Conservation (phyloP, 208 protist species). For the Acanthamoeba triangularis region DNA sequence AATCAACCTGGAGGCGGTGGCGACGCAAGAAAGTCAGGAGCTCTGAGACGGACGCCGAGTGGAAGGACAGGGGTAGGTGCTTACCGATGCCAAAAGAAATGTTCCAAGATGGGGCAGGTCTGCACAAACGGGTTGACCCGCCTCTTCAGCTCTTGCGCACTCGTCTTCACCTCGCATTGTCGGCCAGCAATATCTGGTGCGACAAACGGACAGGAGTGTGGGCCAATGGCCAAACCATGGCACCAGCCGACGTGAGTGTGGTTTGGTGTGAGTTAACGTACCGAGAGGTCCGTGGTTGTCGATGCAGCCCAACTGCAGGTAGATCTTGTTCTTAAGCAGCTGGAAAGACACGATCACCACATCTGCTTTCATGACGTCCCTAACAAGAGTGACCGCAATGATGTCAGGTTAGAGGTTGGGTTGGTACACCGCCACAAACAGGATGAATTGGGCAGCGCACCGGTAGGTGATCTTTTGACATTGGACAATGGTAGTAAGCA, state of each 20-base stretch:
- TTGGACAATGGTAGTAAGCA: constrained; percentile 75
- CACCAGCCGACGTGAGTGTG: no score
- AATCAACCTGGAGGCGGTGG: constrained; percentile 1
- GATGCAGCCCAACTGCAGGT: neutral
- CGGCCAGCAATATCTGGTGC: neutral
- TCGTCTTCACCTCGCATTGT: neutral
- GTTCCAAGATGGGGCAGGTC: constrained; percentile 42
- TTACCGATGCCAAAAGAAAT: constrained; percentile 67
- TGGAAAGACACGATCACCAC: constrained; percentile 73
- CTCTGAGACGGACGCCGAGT: no score
- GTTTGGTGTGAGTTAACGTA: neutral
- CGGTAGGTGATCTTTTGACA: constrained; percentile 71
- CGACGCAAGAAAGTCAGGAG: neutral
- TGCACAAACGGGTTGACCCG: constrained; percentile 9
- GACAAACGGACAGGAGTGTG: no score
- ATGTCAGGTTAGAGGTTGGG: no score
- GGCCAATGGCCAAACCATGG: no score
- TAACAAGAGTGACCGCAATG: neutral
- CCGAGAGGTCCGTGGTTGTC: constrained; percentile 11
- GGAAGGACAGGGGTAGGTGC: neutral
- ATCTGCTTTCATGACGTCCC: constrained; percentile 74
- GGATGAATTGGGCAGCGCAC: neutral
- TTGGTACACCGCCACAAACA: no score
- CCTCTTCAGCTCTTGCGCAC: constrained; percentile 33
- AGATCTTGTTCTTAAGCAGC: constrained; percentile 57